These are phyloP conservation scores for Boletus vinaceobasis DNA, from an alignment of 768 basidiomycete species.

Conservation along the genomic window DNA sequence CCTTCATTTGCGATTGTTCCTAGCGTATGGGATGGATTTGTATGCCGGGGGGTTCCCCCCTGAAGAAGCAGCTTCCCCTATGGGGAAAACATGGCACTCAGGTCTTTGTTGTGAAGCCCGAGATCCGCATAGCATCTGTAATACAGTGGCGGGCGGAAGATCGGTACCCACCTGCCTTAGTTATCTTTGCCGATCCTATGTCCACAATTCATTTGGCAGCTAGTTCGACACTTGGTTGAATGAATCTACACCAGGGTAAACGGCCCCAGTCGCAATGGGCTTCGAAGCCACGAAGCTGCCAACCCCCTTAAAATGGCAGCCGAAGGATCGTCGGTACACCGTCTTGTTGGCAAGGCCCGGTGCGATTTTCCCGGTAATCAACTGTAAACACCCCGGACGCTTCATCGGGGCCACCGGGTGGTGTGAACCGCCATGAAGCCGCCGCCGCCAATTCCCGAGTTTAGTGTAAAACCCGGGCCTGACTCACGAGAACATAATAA, in stretches of 20 bases:
- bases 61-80: constrained; percentile 60
- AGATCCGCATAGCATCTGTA: constrained; percentile 43
- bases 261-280: constrained; percentile 77
- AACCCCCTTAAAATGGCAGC: constrained; percentile 75
- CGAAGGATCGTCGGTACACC: constrained; percentile 62
- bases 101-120: constrained; percentile 65
- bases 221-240: constrained; percentile 67
- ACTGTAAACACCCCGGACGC: not conserved
- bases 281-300: constrained; percentile 53
- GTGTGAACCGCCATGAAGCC: not conserved
- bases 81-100: constrained; percentile 75
- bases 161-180: not conserved
- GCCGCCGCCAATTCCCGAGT: not conserved
- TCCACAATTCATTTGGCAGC: constrained; percentile 77
- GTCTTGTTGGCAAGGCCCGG: constrained; percentile 21
- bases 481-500: not conserved
- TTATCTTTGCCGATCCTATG: constrained; percentile 56
- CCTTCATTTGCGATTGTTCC: constrained; percentile 68
- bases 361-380: constrained; percentile 75
- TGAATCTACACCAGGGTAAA: constrained; percentile 71
- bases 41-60: constrained; percentile 68
- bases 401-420: not conserved
- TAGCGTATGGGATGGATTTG: constrained; percentile 72
- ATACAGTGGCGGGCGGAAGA: not conserved
- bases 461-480: not conserved